These are phyloP conservation scores for Sporothrix pallida DNA, from an alignment of 2,329 filamentous ascomycete genomes.

Conservation along the genomic window DNA sequence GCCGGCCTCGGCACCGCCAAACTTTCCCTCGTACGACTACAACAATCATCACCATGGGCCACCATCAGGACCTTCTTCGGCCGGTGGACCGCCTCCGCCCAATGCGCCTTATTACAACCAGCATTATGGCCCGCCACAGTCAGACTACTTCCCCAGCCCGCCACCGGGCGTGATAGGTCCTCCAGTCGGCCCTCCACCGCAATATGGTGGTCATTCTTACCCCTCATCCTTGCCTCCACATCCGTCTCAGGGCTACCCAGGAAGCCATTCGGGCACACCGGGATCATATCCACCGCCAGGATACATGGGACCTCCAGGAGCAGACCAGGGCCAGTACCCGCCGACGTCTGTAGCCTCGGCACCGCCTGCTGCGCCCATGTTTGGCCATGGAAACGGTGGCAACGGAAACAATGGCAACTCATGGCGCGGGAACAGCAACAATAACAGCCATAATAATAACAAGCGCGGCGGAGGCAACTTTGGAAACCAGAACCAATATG, in stretches of 20 bases:
- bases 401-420: background rate
- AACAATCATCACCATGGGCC: constrained; percentile 28
- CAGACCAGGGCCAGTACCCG: constrained; percentile 10
- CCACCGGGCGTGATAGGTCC: constrained; percentile 40
- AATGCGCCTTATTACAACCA: constrained; percentile 34
- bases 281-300: background rate
- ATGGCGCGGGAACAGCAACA: background rate
- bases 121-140: constrained; percentile 33
- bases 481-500: background rate
- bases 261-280: background rate
- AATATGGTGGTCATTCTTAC: constrained; percentile 36
- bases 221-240: constrained; percentile 30
- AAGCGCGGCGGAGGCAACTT: constrained; percentile 25
- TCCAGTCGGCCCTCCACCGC: constrained; percentile 25
- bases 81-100: constrained; percentile 15
- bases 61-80: background rate
- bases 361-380: constrained; percentile 10
- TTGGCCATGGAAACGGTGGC: constrained; percentile 4
- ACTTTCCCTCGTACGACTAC: constrained; percentile 34
- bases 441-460: background rate
- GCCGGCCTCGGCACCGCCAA: constrained; percentile 36
- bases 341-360: constrained; percentile 7
- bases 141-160: constrained; percentile 34
- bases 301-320: background rate
- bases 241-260: background rate